Evolutionary conservation across 164 flowering plant species (phyloP).

Genomic region (Euptelea pleiosperma): DNA sequence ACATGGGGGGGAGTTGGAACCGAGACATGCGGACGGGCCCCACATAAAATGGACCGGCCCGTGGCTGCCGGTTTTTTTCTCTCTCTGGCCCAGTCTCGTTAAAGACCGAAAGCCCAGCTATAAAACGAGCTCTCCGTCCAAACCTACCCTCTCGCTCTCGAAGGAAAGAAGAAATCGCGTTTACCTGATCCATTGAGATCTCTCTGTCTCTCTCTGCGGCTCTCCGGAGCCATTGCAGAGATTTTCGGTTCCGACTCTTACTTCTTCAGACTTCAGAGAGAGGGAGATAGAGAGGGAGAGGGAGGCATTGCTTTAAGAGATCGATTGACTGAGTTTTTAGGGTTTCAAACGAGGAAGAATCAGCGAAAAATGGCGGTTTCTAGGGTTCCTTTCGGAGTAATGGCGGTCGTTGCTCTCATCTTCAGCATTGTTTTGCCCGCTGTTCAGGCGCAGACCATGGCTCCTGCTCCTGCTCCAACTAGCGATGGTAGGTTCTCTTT

Average conservation of each 20-base stretch:
- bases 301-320: neutral
- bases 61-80: too few relatives aligned
- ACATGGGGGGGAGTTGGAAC: neutral
- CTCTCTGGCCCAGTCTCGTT: too few relatives aligned
- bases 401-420: constrained; percentile 18
- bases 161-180: too few relatives aligned
- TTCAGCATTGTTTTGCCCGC: constrained; percentile 26
- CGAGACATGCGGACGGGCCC: neutral
- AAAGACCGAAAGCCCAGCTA: too few relatives aligned
- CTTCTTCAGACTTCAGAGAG: too few relatives aligned
- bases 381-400: constrained; percentile 18
- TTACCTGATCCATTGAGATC: too few relatives aligned
- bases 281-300: too few relatives aligned
- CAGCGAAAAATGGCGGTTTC: constrained; percentile 6
- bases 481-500: constrained; percentile 37
- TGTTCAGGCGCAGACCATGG: constrained; percentile 23
- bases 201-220: constrained; percentile 11
- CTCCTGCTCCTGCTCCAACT: constrained; percentile 51
- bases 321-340: neutral
- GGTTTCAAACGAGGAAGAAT: neutral
- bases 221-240: constrained; percentile 14
- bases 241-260: too few relatives aligned
- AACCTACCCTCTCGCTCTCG: too few relatives aligned
- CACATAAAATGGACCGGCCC: neutral
- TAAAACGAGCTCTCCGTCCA: too few relatives aligned